Evolutionary conservation across 2,329 filamentous ascomycete genomes (phyloP).

Genomic region (Monosporascus ibericus): DNA sequence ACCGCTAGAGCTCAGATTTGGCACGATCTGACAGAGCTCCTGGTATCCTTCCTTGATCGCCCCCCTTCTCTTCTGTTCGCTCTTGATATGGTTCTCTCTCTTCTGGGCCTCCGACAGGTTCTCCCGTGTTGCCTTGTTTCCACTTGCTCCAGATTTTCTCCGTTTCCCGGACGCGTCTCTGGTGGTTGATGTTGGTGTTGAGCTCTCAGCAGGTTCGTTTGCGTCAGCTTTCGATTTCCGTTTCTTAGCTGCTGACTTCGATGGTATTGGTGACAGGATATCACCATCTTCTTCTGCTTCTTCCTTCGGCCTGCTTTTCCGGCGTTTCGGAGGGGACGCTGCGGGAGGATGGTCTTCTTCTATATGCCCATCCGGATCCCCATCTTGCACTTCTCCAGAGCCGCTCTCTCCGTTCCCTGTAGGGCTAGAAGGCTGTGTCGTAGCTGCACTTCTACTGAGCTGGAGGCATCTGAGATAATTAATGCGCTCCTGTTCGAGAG

Average conservation of each 20-base stretch:
- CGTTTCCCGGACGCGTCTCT: slow-evolving; percentile 36
- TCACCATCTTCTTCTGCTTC: slow-evolving; percentile 39
- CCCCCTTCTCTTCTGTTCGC: slow-evolving; percentile 53
- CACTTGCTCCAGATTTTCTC: slow-evolving; percentile 41
- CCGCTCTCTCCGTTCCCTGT: slow-evolving; percentile 21
- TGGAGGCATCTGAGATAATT: slow-evolving; percentile 52
- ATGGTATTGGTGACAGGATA: slow-evolving; percentile 22
- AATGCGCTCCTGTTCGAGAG: slow-evolving; percentile 48
- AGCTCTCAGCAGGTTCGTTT: slow-evolving; percentile 21
- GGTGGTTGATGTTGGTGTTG: slow-evolving; percentile 26
- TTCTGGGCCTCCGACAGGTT: slow-evolving; percentile 88
- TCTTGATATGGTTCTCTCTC: slow-evolving; percentile 64
- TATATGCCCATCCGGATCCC: slow-evolving; percentile 16
- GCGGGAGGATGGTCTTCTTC: slow-evolving; percentile 33
- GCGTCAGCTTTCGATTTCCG: slow-evolving; percentile 43
- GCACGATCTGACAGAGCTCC: slow-evolving; percentile 70
- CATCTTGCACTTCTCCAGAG: slow-evolving; percentile 15
- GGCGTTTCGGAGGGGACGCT: slow-evolving; percentile 43
- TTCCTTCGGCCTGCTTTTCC: slow-evolving; percentile 48
- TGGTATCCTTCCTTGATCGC: slow-evolving; percentile 75
- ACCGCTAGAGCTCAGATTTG: slow-evolving; percentile 64
- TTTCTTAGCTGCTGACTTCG: slow-evolving; percentile 32
- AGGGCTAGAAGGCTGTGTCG: slow-evolving; percentile 55
- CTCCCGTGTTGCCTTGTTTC: slow-evolving; percentile 47
- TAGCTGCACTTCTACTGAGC: slow-evolving; percentile 50